Evolutionary conservation across 352 stramenopile species (phyloP).

Genomic region (Achlya hypogyna): DNA sequence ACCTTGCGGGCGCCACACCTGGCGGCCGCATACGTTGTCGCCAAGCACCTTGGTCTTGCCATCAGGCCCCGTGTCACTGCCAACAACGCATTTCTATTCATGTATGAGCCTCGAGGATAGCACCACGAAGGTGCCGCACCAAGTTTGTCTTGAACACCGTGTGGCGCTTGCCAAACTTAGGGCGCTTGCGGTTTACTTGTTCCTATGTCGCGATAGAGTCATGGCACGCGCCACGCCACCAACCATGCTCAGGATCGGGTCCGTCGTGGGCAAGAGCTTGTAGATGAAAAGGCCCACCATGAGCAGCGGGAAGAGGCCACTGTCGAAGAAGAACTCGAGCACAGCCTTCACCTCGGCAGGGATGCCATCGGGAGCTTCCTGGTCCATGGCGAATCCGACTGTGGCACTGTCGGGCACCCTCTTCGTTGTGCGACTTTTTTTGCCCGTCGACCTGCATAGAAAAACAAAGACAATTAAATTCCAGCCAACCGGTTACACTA

Average conservation of each 20-base stretch:
- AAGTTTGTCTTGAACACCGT: slow-evolving; percentile 11
- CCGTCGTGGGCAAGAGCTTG: slow-evolving; percentile 17
- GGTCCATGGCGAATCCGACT: not conserved
- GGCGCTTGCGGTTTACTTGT: slow-evolving; percentile 15
- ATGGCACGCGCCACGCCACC: not conserved
- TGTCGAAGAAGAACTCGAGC: slow-evolving; percentile 15
- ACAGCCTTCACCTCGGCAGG: not conserved
- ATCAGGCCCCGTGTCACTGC: slow-evolving; percentile 8
- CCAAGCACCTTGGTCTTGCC: slow-evolving; percentile 13
- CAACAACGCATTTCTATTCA: slow-evolving; percentile 13
- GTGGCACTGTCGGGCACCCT: too few relatives aligned
- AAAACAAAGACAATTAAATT: too few relatives aligned
- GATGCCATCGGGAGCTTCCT: not conserved
- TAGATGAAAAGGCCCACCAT: slow-evolving; percentile 7
- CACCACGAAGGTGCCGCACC: too few relatives aligned
- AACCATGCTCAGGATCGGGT: slow-evolving; percentile 11
- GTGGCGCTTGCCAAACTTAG: slow-evolving; percentile 1
- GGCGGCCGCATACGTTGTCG: slow-evolving; percentile 12
- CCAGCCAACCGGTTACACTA: too few relatives aligned
- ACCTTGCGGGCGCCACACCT: slow-evolving; percentile 18
- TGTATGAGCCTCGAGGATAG: not conserved
- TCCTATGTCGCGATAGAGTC: not conserved
- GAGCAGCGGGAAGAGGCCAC: not conserved
- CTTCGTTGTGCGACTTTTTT: too few relatives aligned
- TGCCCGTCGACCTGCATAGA: too few relatives aligned